These are phyloP conservation scores for Boechera retrofracta DNA, from an alignment of 345 rosid species.

Conservation along the genomic window DNA sequence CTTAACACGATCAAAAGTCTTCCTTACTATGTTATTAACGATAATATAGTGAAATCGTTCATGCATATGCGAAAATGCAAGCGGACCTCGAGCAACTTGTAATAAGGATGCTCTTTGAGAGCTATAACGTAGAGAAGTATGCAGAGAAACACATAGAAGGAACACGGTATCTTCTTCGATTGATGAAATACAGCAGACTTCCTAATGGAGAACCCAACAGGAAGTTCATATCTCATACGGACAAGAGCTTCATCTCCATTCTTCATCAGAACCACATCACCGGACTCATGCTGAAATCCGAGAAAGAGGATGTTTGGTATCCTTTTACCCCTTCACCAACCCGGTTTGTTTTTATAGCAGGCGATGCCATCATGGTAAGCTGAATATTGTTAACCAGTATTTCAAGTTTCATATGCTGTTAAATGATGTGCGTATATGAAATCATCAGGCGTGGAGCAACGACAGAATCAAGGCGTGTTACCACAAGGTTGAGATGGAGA, in stretches of 20 bases:
- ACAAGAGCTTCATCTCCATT: slow-evolving; percentile 65
- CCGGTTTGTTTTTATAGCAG: slow-evolving; percentile 57
- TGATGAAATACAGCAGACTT: slow-evolving; percentile 53
- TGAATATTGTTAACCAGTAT: neutral
- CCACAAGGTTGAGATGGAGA: slow-evolving; percentile 63
- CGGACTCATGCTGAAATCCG: slow-evolving; percentile 56
- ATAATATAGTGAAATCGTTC: slow-evolving; percentile 49
- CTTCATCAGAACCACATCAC: slow-evolving; percentile 67
- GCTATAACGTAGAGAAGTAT: slow-evolving; percentile 54
- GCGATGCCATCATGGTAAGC: slow-evolving; percentile 68
- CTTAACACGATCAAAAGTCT: neutral
- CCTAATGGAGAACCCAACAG: slow-evolving; percentile 53
- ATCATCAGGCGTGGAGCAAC: slow-evolving; percentile 89
- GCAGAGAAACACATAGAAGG: slow-evolving; percentile 47
- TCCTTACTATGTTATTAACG: neutral
- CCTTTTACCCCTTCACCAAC: slow-evolving; percentile 57
- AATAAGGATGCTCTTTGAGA: slow-evolving; percentile 61
- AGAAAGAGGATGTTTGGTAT: slow-evolving; percentile 57
- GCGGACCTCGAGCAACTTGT: slow-evolving; percentile 55
- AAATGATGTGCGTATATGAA: slow-evolving; percentile 6
- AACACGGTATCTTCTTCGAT: slow-evolving; percentile 60
- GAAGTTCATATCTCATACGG: slow-evolving; percentile 62
- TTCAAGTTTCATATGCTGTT: neutral
- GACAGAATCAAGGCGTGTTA: slow-evolving; percentile 60
- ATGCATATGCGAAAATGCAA: slow-evolving; percentile 48